phyloP scores from a whole-genome alignment of 2,329 filamentous ascomycete genomes.

The Aspergillus unguis region DNA sequence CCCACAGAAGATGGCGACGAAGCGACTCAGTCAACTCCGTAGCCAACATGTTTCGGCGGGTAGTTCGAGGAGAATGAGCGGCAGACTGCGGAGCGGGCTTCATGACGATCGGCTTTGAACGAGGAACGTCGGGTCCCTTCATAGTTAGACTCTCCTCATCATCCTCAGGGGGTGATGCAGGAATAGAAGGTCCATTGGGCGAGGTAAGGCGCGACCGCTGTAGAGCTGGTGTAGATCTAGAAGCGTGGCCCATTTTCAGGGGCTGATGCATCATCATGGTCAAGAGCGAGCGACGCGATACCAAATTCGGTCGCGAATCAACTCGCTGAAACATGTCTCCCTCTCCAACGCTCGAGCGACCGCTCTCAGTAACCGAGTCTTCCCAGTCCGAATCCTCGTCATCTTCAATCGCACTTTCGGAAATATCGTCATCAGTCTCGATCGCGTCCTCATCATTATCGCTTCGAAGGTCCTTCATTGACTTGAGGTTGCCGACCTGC shows the following conservation, averaged over 20 bases:
- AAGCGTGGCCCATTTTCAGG: constrained; percentile 65
- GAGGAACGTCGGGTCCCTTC: constrained; percentile 61
- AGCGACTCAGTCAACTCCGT: constrained; percentile 93
- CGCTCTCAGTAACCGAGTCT: constrained; percentile 73
- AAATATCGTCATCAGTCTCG: constrained; percentile 64
- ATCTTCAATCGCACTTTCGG: constrained; percentile 79
- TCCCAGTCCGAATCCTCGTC: constrained; percentile 62
- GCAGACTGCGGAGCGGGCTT: constrained; percentile 66
- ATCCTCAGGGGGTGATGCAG: constrained; percentile 56
- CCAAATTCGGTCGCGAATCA: constrained; percentile 79
- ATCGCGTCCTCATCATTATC: constrained; percentile 56
- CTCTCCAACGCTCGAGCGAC: constrained; percentile 77
- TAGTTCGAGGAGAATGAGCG: constrained; percentile 85
- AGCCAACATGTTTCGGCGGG: constrained; percentile 89
- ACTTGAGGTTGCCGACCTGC: constrained; percentile 65
- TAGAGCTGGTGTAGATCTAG: constrained; percentile 43
- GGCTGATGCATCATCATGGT: constrained; percentile 84
- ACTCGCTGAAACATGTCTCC: constrained; percentile 82
- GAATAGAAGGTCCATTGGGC: constrained; percentile 66
- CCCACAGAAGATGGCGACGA: constrained; percentile 86
- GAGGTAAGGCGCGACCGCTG: constrained; percentile 59
- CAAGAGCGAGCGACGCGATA: constrained; percentile 81
- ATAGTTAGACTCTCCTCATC: constrained; percentile 61
- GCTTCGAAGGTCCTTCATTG: constrained; percentile 55
- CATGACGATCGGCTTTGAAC: constrained; percentile 77